Base-by-base conservation (phyloP, 176 grass and related monocot genomes). In the Musa schizocarpa region DNA sequence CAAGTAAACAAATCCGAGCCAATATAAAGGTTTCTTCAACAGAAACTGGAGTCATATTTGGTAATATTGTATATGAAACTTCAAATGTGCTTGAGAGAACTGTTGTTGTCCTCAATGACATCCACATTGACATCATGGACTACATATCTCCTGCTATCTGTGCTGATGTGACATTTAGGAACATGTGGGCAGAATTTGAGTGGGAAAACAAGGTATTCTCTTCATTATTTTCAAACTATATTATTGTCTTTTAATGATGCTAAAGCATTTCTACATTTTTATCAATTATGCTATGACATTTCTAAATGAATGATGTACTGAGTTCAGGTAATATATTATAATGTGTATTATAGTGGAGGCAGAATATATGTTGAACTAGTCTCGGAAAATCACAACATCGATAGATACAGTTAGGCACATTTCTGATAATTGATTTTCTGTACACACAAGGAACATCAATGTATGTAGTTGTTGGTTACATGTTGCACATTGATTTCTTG, bases 111-210 rank as follows among this genome's bases (percentile, higher is more conserved):
- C 68, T 71, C 43, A 71, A 52, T 51, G 68, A 71, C 49, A 71
- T 71, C 68, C 68, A 71, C 43, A 71, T 71, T 52, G 68, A 71
- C 48, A 71, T 52, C 29, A 71, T 71, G 53, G 53, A 29, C 22
- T 54, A 74, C 53, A 74, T 56, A 53, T 56, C 50, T 55, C 53
- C 53, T 74, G 26, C 13, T 58, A 9, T 13, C 12, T 61, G 25
- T 65, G 61, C 34, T 43, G 12, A 66, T 64, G 63, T 78, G 27
- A 66, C 75, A 11, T 83, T 83, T 52, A 58, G 81, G 64, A 83
- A 83, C 50, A 83, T 83, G 81, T 83, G 81, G 81, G 81, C 81
- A 69, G 81, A 83, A 51, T 83, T 83, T 52, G 81, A 83, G 63
- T 83, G 81, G 81, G 81, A 83, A 69, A 83, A 83, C 65, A 83